Evolutionary conservation across 495 filamentous ascomycete species (phyloP).

Genomic region (Elaphomyces granulatus): DNA sequence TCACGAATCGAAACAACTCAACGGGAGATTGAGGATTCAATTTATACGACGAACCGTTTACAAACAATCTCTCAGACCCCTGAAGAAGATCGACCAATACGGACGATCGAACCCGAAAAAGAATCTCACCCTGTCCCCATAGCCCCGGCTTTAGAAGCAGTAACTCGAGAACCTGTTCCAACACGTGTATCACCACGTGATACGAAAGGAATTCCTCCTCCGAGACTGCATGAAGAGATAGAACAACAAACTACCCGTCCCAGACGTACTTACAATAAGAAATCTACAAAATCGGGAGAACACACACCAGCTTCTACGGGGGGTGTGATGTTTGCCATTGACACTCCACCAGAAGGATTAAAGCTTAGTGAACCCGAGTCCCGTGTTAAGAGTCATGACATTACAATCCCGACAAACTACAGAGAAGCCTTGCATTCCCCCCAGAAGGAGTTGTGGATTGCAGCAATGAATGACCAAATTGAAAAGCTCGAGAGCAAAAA

Average conservation of each 20-base stretch:
- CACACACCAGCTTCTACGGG: background rate
- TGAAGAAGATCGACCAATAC: background rate
- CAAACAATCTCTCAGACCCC: conserved; percentile 2
- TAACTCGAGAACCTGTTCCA: too few species aligned
- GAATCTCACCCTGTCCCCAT: too few species aligned
- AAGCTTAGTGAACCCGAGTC: background rate
- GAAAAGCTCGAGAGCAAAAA: background rate
- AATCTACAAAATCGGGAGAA: background rate
- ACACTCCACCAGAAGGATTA: background rate
- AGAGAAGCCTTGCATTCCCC: background rate
- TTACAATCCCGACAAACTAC: background rate
- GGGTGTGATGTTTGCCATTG: background rate
- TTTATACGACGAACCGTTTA: background rate
- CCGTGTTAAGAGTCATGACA: background rate
- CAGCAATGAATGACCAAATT: background rate
- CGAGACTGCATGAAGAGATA: background rate
- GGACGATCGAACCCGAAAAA: background rate
- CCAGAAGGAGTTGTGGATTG: background rate
- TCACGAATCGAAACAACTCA: background rate
- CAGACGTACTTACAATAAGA: background rate
- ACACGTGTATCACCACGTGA: too few species aligned
- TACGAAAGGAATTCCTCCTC: background rate
- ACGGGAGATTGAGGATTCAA: background rate
- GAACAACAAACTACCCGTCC: background rate
- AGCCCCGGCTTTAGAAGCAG: too few species aligned